Evolutionary conservation across 148 eudicot genomes (phyloP).

Genomic region (Rheum nobile): DNA sequence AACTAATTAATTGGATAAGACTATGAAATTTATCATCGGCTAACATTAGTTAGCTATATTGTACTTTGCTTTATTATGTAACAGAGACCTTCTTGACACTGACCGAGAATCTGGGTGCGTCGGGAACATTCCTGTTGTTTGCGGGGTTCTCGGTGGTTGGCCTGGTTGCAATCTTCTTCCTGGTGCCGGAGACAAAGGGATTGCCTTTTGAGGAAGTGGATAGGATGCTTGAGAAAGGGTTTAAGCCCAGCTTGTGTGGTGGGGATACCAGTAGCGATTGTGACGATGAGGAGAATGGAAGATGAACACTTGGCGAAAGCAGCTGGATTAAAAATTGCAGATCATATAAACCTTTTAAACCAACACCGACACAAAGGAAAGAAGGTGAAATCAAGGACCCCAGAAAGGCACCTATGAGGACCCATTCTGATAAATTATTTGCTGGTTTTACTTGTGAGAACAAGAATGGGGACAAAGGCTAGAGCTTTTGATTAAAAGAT

Average conservation of each 20-base stretch:
- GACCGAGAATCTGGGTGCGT: conserved; percentile 43
- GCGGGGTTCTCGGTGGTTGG: conserved; percentile 38
- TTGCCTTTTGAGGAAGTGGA: conserved; percentile 67
- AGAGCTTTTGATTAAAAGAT: no score
- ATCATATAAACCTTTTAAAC: not conserved
- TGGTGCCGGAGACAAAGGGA: conserved; percentile 82
- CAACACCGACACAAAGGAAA: conserved; percentile 1
- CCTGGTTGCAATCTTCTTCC: conserved; percentile 40
- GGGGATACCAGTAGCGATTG: not conserved
- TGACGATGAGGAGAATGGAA: not conserved
- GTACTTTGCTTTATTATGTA: no score
- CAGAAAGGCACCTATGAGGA: not conserved
- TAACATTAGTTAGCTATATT: no score
- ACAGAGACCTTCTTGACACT: conserved; percentile 62
- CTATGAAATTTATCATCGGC: no score
- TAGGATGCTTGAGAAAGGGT: conserved; percentile 67
- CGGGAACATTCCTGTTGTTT: conserved; percentile 61
- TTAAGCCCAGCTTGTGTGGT: conserved; percentile 32
- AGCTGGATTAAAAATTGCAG: no score
- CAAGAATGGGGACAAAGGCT: no score
- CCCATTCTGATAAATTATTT: not conserved
- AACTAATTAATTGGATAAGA: no score
- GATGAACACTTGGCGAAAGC: no score
- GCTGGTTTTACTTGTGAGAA: not conserved
- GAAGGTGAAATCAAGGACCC: not conserved